Evolutionary conservation across 2,329 filamentous ascomycete genomes (phyloP).

Genomic region (Chalaropsis ovoidea): DNA sequence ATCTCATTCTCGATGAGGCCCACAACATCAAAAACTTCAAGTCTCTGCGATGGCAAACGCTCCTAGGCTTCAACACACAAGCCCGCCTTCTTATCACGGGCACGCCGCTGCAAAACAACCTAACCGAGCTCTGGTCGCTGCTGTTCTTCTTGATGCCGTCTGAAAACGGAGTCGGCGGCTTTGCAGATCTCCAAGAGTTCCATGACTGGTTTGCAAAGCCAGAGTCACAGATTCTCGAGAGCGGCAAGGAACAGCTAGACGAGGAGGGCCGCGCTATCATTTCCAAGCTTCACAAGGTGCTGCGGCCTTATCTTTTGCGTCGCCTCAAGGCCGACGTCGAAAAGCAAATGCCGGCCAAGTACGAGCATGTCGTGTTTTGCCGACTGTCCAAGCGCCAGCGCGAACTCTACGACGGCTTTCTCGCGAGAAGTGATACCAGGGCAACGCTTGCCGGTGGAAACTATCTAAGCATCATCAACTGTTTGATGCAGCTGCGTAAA

Average conservation of each 20-base stretch:
- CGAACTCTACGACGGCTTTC: constrained; percentile 91
- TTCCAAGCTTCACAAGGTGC: constrained; percentile 82
- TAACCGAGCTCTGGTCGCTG: constrained; percentile 93
- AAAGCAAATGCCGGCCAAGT: constrained; percentile 97
- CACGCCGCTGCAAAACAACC: constrained; percentile 91
- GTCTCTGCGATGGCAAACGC: constrained; percentile 89
- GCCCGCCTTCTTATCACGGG: constrained; percentile 81
- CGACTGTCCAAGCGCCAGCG: constrained; percentile 89
- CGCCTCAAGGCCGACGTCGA: constrained; percentile 93
- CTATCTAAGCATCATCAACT: constrained; percentile 96
- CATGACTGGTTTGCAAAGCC: constrained; percentile 93
- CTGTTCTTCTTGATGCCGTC: constrained; percentile 95
- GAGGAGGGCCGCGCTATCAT: constrained; percentile 89
- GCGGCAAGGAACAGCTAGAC: constrained; percentile 86
- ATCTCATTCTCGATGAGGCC: constrained; percentile 94
- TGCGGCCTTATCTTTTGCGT: constrained; percentile 82
- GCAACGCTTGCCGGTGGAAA: constrained; percentile 85
- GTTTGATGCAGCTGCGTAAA: constrained; percentile 91
- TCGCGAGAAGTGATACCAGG: constrained; percentile 79
- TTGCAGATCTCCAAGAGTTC: constrained; percentile 91
- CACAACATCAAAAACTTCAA: constrained; percentile 99
- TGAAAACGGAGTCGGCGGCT: constrained; percentile 75
- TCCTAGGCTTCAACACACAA: constrained; percentile 86
- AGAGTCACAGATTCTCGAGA: constrained; percentile 91
- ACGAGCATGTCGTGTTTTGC: constrained; percentile 94